Evolutionary conservation across 345 rosid species (phyloP).

Genomic region (Erysimum cheiranthoides): DNA sequence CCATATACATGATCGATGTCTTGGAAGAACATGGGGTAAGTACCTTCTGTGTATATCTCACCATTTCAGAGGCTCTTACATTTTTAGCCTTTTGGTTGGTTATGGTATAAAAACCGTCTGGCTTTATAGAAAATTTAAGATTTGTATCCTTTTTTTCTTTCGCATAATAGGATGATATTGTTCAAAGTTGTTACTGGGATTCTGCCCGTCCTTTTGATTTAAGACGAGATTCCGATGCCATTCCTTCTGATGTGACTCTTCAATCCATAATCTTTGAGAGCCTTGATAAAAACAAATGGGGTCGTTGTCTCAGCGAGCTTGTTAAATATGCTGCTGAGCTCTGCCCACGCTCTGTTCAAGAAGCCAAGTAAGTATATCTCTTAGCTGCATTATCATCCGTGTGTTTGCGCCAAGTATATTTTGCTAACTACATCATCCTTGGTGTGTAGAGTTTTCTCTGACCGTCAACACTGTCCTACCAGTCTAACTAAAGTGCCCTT

Average conservation of each 20-base stretch:
- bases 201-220: conserved; percentile 91
- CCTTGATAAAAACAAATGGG: conserved; percentile 98
- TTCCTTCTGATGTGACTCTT: conserved; percentile 93
- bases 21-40: conserved; percentile 98
- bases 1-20: conserved; percentile 91
- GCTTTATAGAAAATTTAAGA: conserved; percentile 23
- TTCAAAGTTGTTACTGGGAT: conserved; percentile 97
- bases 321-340: conserved; percentile 94
- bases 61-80: conserved; percentile 13
- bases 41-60: conserved; percentile 31
- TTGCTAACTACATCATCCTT: conserved; percentile 16
- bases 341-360: conserved; percentile 93
- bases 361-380: conserved; percentile 75
- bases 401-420: conserved; percentile 10
- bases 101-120: conserved; percentile 25
- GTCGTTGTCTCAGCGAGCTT: conserved; percentile 93
- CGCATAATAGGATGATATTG: conserved; percentile 86
- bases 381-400: conserved; percentile 31
- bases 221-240: conserved; percentile 85
- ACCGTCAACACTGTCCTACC: conserved; percentile 14
- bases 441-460: conserved; percentile 27
- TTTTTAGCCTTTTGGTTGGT: conserved; percentile 29
- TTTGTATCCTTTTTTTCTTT: conserved; percentile 1
- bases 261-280: conserved; percentile 94
- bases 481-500: conserved; percentile 26